These are phyloP conservation scores for Verbena officinalis DNA, from an alignment of 257 asterid genomes.

Conservation along the genomic window DNA sequence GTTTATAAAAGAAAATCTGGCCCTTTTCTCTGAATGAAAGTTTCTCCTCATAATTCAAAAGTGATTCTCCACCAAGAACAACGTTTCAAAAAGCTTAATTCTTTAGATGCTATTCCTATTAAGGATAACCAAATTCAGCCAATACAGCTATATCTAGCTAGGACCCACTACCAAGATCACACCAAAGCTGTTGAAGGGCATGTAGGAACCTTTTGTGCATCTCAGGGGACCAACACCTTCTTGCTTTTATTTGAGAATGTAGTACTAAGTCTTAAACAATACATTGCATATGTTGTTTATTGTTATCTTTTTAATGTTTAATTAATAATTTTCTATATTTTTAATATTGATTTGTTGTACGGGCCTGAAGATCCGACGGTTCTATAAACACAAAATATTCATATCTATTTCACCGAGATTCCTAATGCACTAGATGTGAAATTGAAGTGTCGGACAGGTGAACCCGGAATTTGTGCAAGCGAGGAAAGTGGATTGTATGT, in stretches of 20 bases:
- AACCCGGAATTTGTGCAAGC: too few relatives aligned
- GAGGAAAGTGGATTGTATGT: too few relatives aligned
- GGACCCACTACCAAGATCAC: conserved; percentile 30
- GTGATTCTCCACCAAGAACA: conserved; percentile 17
- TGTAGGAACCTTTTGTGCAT: conserved; percentile 64
- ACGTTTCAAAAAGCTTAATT: background rate
- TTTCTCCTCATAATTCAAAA: conserved; percentile 15
- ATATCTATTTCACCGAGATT: too few relatives aligned
- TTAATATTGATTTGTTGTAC: too few relatives aligned
- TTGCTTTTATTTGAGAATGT: conserved; percentile 55
- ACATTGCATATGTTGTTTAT: too few relatives aligned
- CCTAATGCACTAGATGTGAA: too few relatives aligned
- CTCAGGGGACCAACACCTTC: conserved; percentile 86
- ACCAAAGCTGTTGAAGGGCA: conserved; percentile 65
- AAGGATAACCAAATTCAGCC: conserved; percentile 2
- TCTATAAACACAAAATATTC: too few relatives aligned
- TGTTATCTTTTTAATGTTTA: too few relatives aligned
- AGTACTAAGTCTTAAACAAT: too few relatives aligned
- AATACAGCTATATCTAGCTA: background rate
- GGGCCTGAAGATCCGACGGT: too few relatives aligned
- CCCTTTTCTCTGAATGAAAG: conserved; percentile 25
- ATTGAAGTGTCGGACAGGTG: too few relatives aligned
- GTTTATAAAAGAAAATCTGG: conserved; percentile 32
- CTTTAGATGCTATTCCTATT: conserved; percentile 29
- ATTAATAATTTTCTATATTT: too few relatives aligned